Evolutionary conservation across 352 stramenopile genomes (phyloP).

Genomic region (Pythium aquatile): DNA sequence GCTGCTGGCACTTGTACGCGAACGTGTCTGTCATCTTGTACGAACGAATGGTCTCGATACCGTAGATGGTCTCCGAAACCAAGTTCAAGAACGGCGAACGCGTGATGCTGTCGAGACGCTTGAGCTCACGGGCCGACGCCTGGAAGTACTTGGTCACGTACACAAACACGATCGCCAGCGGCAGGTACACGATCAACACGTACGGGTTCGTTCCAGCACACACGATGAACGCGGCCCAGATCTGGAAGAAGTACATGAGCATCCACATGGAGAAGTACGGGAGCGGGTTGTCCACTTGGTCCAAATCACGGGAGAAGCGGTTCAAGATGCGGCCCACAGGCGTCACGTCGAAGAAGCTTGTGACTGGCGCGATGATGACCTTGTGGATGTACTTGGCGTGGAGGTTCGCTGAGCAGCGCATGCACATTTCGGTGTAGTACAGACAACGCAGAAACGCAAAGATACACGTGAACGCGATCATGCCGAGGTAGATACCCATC

Average conservation of each 20-base stretch:
- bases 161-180: conserved; percentile 42
- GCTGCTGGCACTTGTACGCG: conserved; percentile 41
- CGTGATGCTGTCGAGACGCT: conserved; percentile 94
- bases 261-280: conserved; percentile 42
- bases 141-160: conserved; percentile 91
- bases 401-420: conserved; percentile 47
- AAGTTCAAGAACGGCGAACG: conserved; percentile 95
- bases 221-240: conserved; percentile 61
- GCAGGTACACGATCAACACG: conserved; percentile 74
- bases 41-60: conserved; percentile 92
- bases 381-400: conserved; percentile 27
- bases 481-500: conserved; percentile 1
- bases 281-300: conserved; percentile 70
- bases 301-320: conserved; percentile 73
- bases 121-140: conserved; percentile 88
- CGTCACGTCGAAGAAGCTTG: conserved; percentile 82
- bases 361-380: conserved; percentile 62
- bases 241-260: conserved; percentile 32
- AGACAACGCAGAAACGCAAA: conserved; percentile 30
- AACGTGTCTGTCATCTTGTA: conserved; percentile 53
- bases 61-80: conserved; percentile 95
- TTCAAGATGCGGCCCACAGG: conserved; percentile 81
- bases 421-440: conserved; percentile 56
- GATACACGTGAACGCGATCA: conserved; percentile 28
- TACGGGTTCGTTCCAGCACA: conserved; percentile 42